A percentile compares a stretch with the other conserved stretches of the same genome.
Conservation (phyloP, 768 basidiomycete species). For the Auriscalpium microsporum region DNA sequence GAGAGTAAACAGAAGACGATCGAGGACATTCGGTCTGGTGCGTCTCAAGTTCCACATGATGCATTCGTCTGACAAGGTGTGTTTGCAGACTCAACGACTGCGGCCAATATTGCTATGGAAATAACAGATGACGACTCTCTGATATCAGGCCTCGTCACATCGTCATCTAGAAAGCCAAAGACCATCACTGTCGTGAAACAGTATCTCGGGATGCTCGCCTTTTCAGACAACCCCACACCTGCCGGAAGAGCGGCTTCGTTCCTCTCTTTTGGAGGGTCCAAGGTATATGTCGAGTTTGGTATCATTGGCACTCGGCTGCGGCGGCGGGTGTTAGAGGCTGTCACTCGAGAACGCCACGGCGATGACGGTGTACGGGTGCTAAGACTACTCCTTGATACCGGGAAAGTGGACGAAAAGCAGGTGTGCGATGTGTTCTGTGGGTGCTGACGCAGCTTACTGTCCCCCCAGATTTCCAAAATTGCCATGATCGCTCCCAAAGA, state of each 20-base stretch:
- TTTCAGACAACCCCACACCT: constrained; percentile 74
- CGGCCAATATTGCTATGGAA: constrained; percentile 54
- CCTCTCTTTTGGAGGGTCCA: constrained; percentile 50
- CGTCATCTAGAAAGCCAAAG: constrained; percentile 44
- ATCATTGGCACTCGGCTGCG: constrained; percentile 59
- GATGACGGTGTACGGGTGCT: constrained; percentile 77
- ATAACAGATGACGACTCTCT: constrained; percentile 56
- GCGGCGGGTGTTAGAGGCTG: constrained; percentile 63
- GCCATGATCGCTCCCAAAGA: constrained; percentile 91
- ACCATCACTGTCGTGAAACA: constrained; percentile 56
- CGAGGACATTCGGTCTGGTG: constrained; percentile 59
- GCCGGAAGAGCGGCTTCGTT: constrained; percentile 64
- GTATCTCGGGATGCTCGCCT: constrained; percentile 72
- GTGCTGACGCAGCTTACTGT: not conserved
- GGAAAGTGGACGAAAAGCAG: constrained; percentile 93
- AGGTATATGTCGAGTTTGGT: constrained; percentile 76
- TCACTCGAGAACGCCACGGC: constrained; percentile 78
- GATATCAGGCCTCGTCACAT: constrained; percentile 51
- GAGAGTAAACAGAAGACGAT: constrained; percentile 54
- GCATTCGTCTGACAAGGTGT: not conserved
- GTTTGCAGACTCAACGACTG: constrained; percentile 51
- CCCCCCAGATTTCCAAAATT: constrained; percentile 72
- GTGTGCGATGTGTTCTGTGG: constrained; percentile 33
- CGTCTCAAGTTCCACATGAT: constrained; percentile 2
- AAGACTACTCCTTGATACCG: constrained; percentile 66